phyloP scores from a whole-genome alignment of 192 early-diverging fungal species.

The Mortierella hygrophila region DNA sequence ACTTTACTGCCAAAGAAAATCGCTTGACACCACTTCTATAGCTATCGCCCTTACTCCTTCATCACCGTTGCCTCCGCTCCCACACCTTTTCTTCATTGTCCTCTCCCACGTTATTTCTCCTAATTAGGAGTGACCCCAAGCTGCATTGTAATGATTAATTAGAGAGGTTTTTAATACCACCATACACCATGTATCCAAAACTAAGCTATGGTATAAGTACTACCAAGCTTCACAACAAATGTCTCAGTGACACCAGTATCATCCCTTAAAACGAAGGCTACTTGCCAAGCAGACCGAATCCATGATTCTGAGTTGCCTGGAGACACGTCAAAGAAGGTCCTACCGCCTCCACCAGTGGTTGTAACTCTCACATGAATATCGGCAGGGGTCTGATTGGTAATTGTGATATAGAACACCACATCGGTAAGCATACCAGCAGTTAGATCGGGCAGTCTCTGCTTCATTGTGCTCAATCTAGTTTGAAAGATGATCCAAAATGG shows the following conservation, averaged over 20 bases:
- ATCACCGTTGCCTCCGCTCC: no score
- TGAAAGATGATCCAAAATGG: not conserved
- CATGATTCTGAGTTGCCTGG: not conserved
- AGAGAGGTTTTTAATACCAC: no score
- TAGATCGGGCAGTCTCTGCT: not conserved
- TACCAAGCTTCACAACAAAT: not conserved
- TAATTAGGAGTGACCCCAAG: no score
- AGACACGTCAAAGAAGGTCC: not conserved
- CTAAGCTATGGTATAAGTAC: not conserved
- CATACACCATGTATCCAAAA: no score
- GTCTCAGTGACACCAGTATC: conserved; percentile 5
- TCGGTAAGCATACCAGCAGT: not conserved
- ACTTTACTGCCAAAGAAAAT: no score
- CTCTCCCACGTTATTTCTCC: no score
- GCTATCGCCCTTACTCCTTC: no score
- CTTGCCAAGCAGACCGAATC: not conserved
- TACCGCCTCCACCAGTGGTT: not conserved
- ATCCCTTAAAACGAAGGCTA: conserved; percentile 7
- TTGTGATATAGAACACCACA: not conserved
- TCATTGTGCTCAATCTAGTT: not conserved
- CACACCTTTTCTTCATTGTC: no score
- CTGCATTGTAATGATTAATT: no score
- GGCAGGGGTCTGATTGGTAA: not conserved
- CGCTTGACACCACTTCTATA: no score
- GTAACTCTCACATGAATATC: conserved; percentile 5